Base-by-base conservation (phyloP, 2,329 filamentous ascomycete species). In the Colletotrichum limetticola region DNA sequence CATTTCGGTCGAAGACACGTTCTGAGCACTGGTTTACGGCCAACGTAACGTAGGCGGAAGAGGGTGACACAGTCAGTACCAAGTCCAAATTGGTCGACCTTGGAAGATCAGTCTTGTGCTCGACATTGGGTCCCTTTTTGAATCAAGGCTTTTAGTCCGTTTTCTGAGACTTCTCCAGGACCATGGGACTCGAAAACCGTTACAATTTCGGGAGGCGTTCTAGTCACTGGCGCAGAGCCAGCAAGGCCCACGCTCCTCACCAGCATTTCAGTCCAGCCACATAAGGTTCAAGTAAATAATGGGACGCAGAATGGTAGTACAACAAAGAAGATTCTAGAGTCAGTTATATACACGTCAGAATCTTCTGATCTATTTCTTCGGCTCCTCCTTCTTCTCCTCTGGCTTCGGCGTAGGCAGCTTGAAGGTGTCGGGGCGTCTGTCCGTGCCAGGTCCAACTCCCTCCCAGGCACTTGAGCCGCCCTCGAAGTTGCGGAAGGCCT, bases 401-500 rank as follows among this genome's bases (percentile, higher is more conserved):
- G 97, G 96, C 87, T 98, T 97, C 66, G 97, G 94, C 61, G 94
- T 98, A 32, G 97, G 97, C 75, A 99, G 88, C 87, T 98, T 98
- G 89, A 98, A 98, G 82, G 84, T 89, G 80, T 97, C 94, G 32
- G 96, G 96, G 79, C 89, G 97, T 81, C 90, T 90, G 84, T 98
- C 91, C 68, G 91, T 84, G 78, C 96, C 96, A 75, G 89, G 76
- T 72, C 89, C 90, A 75, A 92, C 84, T 76, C 89, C 91, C 86
- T 92, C 91, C 91, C 90, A 92, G 16, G 89, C 89, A 76, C 92
- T 91, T 59, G 91, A 91, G 69, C 95, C 95, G 74, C 95, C 95
- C 86, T 98, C 95, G 81, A 99, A 99, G 87, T 99, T 98, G 78
- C 97, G 92, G 91, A 97, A 99, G 8, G 97, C 97, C 85, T 99